These are phyloP conservation scores for Aspergillus japonicus DNA, from an alignment of 2,329 filamentous ascomycete genomes.

Conservation along the genomic window DNA sequence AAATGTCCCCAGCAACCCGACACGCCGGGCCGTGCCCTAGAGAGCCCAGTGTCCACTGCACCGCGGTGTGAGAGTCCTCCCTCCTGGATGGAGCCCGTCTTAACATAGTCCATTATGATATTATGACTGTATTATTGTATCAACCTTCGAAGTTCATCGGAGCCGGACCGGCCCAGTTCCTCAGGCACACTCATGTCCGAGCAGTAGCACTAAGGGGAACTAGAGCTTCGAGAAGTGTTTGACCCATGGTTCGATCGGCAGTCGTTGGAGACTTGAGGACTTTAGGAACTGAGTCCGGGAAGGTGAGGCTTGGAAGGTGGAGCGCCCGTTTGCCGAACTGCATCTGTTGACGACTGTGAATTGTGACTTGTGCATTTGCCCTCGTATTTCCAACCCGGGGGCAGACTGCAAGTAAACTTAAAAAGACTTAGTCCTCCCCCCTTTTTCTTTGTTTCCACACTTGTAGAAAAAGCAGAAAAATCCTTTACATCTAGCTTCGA, in stretches of 20 bases:
- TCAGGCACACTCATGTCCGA: not conserved
- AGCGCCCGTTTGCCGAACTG: not conserved
- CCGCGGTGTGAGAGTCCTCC: not conserved
- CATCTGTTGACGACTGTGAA: not conserved
- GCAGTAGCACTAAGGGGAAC: not conserved
- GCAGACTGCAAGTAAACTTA: not conserved
- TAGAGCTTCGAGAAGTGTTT: not conserved
- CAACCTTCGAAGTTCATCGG: not conserved
- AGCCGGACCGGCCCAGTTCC: not conserved
- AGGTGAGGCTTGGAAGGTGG: not conserved
- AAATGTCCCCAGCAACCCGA: not conserved
- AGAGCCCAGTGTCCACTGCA: not conserved
- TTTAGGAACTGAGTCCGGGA: not conserved
- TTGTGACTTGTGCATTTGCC: not conserved
- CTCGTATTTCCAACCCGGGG: not conserved
- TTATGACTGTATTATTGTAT: too few relatives aligned
- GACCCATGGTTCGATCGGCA: not conserved
- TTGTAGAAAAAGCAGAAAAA: too few relatives aligned
- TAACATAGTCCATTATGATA: too few relatives aligned
- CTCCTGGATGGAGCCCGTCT: too few relatives aligned
- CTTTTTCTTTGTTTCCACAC: not conserved
- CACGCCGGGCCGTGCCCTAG: not conserved
- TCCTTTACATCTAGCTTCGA: too few relatives aligned
- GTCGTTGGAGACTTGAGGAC: not conserved
- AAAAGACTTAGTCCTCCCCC: not conserved